phyloP scores from a whole-genome alignment of 768 basidiomycete genomes.

The Leucogyrophana mollusca region DNA sequence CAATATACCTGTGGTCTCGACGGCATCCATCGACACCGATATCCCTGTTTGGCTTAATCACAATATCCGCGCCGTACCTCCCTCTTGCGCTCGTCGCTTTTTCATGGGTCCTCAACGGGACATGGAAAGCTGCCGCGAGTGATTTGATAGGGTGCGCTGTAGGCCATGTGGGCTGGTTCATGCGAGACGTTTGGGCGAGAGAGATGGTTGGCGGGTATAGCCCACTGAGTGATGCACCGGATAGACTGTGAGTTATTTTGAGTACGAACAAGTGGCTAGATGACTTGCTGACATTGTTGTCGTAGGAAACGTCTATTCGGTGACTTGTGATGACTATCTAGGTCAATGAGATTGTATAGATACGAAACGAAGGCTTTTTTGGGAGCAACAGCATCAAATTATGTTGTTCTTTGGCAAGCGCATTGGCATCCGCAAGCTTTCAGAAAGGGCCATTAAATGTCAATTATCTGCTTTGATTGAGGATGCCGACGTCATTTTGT shows the following conservation, averaged over 20 bases:
- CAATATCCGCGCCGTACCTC: constrained; percentile 93
- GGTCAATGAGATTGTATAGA: not conserved
- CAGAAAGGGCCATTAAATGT: not conserved
- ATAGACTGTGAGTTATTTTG: constrained; percentile 54
- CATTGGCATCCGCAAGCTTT: too few relatives aligned
- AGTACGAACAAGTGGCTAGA: not conserved
- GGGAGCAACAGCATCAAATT: too few relatives aligned
- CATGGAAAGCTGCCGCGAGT: constrained; percentile 80
- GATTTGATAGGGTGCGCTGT: constrained; percentile 85
- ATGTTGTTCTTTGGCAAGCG: too few relatives aligned
- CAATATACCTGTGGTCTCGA: constrained; percentile 96
- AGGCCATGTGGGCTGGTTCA: constrained; percentile 83
- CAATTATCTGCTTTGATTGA: not conserved
- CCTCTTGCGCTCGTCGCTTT: constrained; percentile 89
- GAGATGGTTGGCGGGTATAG: constrained; percentile 81
- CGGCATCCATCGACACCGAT: constrained; percentile 95
- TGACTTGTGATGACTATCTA: constrained; percentile 33
- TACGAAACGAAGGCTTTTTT: not conserved
- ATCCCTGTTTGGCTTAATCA: constrained; percentile 91
- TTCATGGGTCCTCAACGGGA: constrained; percentile 79
- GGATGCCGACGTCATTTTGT: not conserved
- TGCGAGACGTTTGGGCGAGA: constrained; percentile 84
- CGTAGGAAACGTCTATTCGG: constrained; percentile 67
- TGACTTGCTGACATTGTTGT: constrained; percentile 8
- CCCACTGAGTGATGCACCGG: constrained; percentile 71